Percentiles rank a stretch among this genome's conserved stretches.
phyloP scores from a whole-genome alignment of 2,329 filamentous ascomycete genomes.

The Waltergamsia citrina region DNA sequence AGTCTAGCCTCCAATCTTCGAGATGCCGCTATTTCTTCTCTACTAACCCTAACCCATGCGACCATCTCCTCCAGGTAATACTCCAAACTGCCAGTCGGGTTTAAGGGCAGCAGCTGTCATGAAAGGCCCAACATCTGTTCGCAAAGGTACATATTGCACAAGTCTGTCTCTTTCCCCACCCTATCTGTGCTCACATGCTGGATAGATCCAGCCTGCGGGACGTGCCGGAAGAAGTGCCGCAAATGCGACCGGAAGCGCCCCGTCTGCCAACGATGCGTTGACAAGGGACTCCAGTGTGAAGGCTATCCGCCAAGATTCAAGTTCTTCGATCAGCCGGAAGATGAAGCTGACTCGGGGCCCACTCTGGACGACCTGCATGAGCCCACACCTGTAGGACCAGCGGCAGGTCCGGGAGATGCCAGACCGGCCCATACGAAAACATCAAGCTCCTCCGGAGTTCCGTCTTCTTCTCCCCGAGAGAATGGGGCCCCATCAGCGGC shows the following conservation, averaged over 20 bases:
- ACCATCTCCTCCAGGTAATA: too few relatives aligned
- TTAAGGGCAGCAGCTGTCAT: too few relatives aligned
- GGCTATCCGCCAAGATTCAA: slow-evolving; percentile 18
- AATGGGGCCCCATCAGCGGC: too few relatives aligned
- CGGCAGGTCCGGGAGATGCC: too few relatives aligned
- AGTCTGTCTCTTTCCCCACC: not conserved
- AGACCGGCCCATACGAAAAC: too few relatives aligned
- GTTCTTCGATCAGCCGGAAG: slow-evolving; percentile 10
- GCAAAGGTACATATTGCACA: slow-evolving; percentile 1
- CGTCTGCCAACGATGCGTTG: slow-evolving; percentile 15
- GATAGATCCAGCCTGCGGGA: slow-evolving; percentile 20
- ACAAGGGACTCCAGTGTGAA: slow-evolving; percentile 18
- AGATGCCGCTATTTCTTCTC: too few relatives aligned
- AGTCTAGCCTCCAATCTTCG: too few relatives aligned
- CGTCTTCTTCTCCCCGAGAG: too few relatives aligned
- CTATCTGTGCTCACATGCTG: not conserved
- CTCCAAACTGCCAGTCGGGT: too few relatives aligned
- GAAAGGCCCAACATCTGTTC: slow-evolving; percentile 1
- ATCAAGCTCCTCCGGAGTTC: too few relatives aligned
- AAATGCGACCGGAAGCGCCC: slow-evolving; percentile 19
- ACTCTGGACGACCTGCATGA: not conserved
- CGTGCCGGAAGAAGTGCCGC: slow-evolving; percentile 20
- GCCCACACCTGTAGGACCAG: too few relatives aligned
- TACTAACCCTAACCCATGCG: too few relatives aligned
- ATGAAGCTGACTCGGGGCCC: not conserved